These are phyloP conservation scores for Colletotrichum ledebouriae DNA, from an alignment of 2,329 filamentous ascomycete species.

Conservation along the genomic window DNA sequence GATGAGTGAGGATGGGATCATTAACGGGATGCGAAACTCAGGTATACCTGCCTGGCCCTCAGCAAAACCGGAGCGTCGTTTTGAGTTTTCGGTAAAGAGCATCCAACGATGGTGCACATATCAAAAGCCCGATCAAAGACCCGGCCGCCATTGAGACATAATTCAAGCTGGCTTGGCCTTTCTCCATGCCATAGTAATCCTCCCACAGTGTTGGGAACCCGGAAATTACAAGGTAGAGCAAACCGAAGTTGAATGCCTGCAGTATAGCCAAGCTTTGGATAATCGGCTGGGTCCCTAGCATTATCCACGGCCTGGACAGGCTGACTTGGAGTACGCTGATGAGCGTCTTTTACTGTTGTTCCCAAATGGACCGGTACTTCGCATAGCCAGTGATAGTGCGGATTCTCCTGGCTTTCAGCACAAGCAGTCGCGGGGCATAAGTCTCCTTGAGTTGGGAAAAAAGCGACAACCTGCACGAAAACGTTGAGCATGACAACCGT, in stretches of 20 bases:
- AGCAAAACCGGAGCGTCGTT: constrained; percentile 44
- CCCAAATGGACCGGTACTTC: constrained; percentile 53
- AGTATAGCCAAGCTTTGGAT: constrained; percentile 68
- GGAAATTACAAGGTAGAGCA: constrained; percentile 74
- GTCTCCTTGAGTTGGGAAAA: constrained; percentile 55
- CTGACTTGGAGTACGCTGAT: constrained; percentile 50
- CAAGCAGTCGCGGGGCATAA: constrained; percentile 53
- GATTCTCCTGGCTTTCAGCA: constrained; percentile 49
- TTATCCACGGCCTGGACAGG: constrained; percentile 66
- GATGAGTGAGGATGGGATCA: constrained; percentile 62
- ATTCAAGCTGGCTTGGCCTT: constrained; percentile 72
- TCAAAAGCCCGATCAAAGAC: constrained; percentile 68
- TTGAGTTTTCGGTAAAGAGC: constrained; percentile 51
- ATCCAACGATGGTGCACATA: constrained; percentile 61
- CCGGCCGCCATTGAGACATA: constrained; percentile 74
- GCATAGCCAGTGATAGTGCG: constrained; percentile 50
- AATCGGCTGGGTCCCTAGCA: constrained; percentile 71
- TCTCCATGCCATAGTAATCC: constrained; percentile 65
- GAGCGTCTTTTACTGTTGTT: constrained; percentile 51
- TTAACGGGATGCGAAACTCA: constrained; percentile 64
- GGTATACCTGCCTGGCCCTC: constrained; percentile 55
- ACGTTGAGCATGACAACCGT: constrained; percentile 57
- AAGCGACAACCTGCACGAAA: constrained; percentile 51
- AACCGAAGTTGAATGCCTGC: constrained; percentile 70
- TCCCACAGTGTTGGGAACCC: constrained; percentile 73